Evolutionary conservation across 805 yeast genomes (phyloP), one percentile per base, ranked within the genome.

Genomic region (Wickerhamomyces silvicola): DNA sequence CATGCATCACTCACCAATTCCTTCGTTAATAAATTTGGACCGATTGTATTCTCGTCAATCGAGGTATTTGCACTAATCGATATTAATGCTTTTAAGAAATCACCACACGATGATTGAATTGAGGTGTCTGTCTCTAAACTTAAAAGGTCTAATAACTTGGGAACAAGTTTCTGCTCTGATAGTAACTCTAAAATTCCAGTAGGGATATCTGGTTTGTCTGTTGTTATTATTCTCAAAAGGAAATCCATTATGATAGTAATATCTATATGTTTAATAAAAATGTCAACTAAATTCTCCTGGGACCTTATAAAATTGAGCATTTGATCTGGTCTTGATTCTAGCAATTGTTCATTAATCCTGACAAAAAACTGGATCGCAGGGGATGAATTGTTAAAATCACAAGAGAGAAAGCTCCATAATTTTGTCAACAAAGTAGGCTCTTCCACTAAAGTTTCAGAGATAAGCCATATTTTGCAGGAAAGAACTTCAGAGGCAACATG

Each of bases 51-150:
- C 28, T 63, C 69, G 38, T 64, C 68, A 27, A 86, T 77, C 41
- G 84, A 88, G 2, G 83, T 86, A 52, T 90, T 92, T 5, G 97
- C 95, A n/a, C 95, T 84, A 18, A 92, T 84, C 6, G 96, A 83
- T 24, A 92, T 83, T 43, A 92, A 70, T 0, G 96, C 95, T 56
- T 92, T 92, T 30, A 92, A 62, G 52, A 92, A 92, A 56, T 92
- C 98, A 18, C 95, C 92, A 3, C 92, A 87, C 6, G 96, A 90
- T 3, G 92, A 78, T 55, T 90, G 97, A 31, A 78, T 73, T 25
- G 81, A 75, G 5, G 87, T 60, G 18, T 53, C 50, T 18, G 70
- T 64, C 10, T 70, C 69, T 0, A 86, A 80, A 25, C 75, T 78
- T 39, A 92, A 64, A 35, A 77, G 76, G 9, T 72, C 64, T n/a